Evolutionary conservation across 805 yeast species (phyloP), one percentile per base, ranked within the genome.

Genomic region (Ogataea populi-albae): DNA sequence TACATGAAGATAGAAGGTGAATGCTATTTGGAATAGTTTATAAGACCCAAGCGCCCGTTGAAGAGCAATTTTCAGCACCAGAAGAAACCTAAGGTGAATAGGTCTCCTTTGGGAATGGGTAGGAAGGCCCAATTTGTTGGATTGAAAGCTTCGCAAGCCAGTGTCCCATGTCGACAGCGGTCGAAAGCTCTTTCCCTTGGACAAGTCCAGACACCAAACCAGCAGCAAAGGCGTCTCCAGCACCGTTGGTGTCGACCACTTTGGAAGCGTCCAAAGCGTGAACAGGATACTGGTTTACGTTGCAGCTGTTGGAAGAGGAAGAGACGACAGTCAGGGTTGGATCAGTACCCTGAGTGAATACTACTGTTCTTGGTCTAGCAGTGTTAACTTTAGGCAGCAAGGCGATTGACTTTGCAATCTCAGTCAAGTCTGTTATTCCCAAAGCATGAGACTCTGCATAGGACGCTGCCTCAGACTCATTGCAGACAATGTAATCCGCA

Each of bases 141-240:
- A 93, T 82, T 32, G 95, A 84, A 49, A 85, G 65, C 49, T 86
- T 73, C 42, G 98, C 99, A 50, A 94, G 80, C 97, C 98, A 89
- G 69, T 91, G 98, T 48, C 97, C 98, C 63, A 81, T 75, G 52
- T 82, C 86, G 45, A 91, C 73, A 35, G 75, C 55, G 26, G 79
- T 69, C 17, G 66, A 67, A 38, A 87, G 59, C 19, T 73, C 51
- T 61, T 83, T 78, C 47, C 81, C 86, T 63, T 80, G 68, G 38
- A 87, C 94, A 49, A 89, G 68, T 40, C 89, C 93, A 43, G 96
- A 95, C 46, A 88, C 66, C 64, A 91, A 89, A 40, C 98, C 98
- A 55, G 93, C 94, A 38, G 97, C 98, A 59, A 91, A 91, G 10
- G 97, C 96, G 61, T 91, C 97, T 65, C 98, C 98, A 30, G 98